Conservation (phyloP, 345 rosid genomes). For the Murraya paniculata region DNA sequence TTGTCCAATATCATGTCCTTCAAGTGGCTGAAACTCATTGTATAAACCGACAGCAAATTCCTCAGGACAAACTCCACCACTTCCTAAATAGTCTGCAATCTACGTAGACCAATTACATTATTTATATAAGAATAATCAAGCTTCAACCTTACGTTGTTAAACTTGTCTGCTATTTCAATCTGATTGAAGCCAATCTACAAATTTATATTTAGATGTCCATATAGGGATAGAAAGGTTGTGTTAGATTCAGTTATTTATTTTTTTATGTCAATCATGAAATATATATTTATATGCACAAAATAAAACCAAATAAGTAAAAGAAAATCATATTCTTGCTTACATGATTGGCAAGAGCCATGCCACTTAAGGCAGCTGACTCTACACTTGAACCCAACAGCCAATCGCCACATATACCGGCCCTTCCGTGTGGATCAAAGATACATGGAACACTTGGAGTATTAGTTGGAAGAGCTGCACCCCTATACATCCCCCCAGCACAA, state of each 20-base stretch:
- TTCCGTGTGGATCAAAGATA: slow-evolving; percentile 81
- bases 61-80: slow-evolving; percentile 43
- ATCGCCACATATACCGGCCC: slow-evolving; percentile 94
- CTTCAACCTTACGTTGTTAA: not conserved
- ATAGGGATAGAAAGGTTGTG: not conserved
- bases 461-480: slow-evolving; percentile 95
- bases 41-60: slow-evolving; percentile 71
- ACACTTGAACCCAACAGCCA: slow-evolving; percentile 86
- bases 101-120: slow-evolving; percentile 19
- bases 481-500: slow-evolving; percentile 24
- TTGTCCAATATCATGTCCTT: slow-evolving; percentile 79
- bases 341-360: slow-evolving; percentile 77
- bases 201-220: not conserved
- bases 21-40: slow-evolving; percentile 45
- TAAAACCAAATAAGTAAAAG: not conserved
- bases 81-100: slow-evolving; percentile 68
- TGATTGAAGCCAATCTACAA: not conserved
- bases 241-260: not conserved
- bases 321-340: slow-evolving; percentile 28
- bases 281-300: not conserved
- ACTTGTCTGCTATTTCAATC: not conserved
- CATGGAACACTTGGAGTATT: slow-evolving; percentile 70
- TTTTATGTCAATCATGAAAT: not conserved
- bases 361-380: slow-evolving; percentile 89
- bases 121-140: no score